Base-by-base conservation (phyloP, 768 basidiomycete genomes). In the Boletus vinaceobasis region DNA sequence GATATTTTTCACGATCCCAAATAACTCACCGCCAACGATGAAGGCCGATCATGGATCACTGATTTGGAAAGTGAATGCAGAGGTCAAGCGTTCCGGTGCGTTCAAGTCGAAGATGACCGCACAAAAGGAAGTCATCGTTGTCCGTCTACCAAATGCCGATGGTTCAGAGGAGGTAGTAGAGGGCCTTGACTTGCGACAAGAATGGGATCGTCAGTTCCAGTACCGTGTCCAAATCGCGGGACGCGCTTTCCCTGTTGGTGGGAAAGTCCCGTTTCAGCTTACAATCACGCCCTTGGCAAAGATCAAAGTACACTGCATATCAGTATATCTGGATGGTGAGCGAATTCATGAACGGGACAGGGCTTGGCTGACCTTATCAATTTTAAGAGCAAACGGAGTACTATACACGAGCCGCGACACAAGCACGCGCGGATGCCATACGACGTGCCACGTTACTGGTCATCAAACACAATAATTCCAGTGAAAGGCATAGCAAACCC, bases 161-260 rank as follows among this genome's bases (percentile, higher is more conserved):
- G 53, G 48, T 26, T 17, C 19, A 7, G 92, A 93, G 50, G 91
- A 93, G 48, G n/a, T n/a, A n/a, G 79, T 77, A 0, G 84, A 84
- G 58, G 89, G 84, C 60, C 83, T 98, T 48, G 79, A 91, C 46
- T 83, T 98, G 15, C 89, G 96, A 66, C 77, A 91, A 19, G 84
- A 88, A 61, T 99, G 95, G 96, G 95, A 98, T 54, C 79, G 84
- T 46, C 90, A 96, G 66, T 65, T 93, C 60, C 85, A 87, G 53
- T 97, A 95, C 64, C 75, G 88, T 40, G 84, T 97, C 46, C 79
- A 85, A 2, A 73, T 93, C 13, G 79, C 84, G 15, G 86, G 85
- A 6, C 83, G 87, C 56, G 86, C 83, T 56, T 90, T 94, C 71
- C 83, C 86, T 17, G 82, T 98, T 27, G 95, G 93, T 32, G 89